These are phyloP conservation scores for Flueggea neowawraea DNA, from an alignment of 441 rosid species.

Conservation along the genomic window DNA sequence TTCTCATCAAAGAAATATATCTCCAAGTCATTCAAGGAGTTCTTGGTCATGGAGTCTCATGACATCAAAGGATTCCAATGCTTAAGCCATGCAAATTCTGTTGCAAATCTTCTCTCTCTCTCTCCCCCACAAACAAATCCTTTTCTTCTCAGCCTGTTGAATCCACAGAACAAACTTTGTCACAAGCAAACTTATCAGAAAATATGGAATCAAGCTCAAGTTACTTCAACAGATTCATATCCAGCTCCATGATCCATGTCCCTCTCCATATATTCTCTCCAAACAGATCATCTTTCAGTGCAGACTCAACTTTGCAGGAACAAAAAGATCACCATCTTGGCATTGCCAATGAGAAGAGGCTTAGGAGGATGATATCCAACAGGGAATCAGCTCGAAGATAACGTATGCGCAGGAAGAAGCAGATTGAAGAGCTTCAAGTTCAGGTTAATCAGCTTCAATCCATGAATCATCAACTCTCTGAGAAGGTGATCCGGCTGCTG, in stretches of 20 bases:
- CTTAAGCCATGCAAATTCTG: constrained; percentile 12
- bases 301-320: constrained; percentile 24
- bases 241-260: constrained; percentile 29
- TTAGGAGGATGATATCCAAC: constrained; percentile 70
- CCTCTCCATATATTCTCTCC: constrained; percentile 34
- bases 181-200: constrained; percentile 22
- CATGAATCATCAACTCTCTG: constrained; percentile 56
- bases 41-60: constrained; percentile 21
- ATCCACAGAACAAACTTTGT: constrained; percentile 11
- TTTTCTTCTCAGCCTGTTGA: constrained; percentile 14
- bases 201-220: constrained; percentile 28
- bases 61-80: constrained; percentile 21
- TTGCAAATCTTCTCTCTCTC: constrained; percentile 21
- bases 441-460: constrained; percentile 63
- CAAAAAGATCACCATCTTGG: constrained; percentile 20
- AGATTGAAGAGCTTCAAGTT: constrained; percentile 63
- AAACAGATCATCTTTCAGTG: constrained; percentile 23
- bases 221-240: constrained; percentile 26
- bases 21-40: not conserved
- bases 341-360: constrained; percentile 41
- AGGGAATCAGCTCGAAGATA: constrained; percentile 79
- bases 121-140: constrained; percentile 15
- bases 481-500: constrained; percentile 59
- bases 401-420: constrained; percentile 73
- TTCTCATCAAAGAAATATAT: no score